Percentiles rank a stretch among this genome's conserved stretches.
Evolutionary conservation across 257 asterid species (phyloP).

Genomic region (Nicotiana attenuata): DNA sequence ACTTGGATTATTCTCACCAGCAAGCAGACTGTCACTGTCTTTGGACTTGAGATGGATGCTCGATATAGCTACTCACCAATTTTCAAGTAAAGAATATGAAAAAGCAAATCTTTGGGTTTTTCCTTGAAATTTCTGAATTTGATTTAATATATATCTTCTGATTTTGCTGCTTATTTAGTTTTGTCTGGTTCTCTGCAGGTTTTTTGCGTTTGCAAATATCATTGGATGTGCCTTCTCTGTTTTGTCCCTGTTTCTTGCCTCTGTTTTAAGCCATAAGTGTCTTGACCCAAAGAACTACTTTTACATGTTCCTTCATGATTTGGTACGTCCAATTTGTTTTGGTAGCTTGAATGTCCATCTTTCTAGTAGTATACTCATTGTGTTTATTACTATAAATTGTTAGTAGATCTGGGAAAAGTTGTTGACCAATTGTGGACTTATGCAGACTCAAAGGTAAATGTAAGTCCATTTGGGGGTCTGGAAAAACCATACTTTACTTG

Average conservation of each 20-base stretch:
- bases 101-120: not conserved
- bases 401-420: not conserved
- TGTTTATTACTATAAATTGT: not conserved
- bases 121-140: not conserved
- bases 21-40: slow-evolving; percentile 39
- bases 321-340: slow-evolving; percentile 31
- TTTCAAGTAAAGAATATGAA: slow-evolving; percentile 30
- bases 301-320: slow-evolving; percentile 57
- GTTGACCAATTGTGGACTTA: not conserved
- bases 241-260: slow-evolving; percentile 28
- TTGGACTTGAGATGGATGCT: slow-evolving; percentile 45
- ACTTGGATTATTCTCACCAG: slow-evolving; percentile 43
- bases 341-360: not conserved
- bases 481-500: not conserved
- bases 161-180: not conserved
- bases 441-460: not conserved
- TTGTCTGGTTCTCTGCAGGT: slow-evolving; percentile 26
- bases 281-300: slow-evolving; percentile 28
- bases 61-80: slow-evolving; percentile 54
- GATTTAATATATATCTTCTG: too few species aligned
- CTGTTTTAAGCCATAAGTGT: slow-evolving; percentile 25
- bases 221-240: slow-evolving; percentile 37
- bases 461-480: not conserved
- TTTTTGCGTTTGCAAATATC: slow-evolving; percentile 53
- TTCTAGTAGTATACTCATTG: not conserved